These are phyloP conservation scores for Oleoguttula mirabilis DNA, from an alignment of 495 filamentous ascomycete genomes.

Conservation along the genomic window DNA sequence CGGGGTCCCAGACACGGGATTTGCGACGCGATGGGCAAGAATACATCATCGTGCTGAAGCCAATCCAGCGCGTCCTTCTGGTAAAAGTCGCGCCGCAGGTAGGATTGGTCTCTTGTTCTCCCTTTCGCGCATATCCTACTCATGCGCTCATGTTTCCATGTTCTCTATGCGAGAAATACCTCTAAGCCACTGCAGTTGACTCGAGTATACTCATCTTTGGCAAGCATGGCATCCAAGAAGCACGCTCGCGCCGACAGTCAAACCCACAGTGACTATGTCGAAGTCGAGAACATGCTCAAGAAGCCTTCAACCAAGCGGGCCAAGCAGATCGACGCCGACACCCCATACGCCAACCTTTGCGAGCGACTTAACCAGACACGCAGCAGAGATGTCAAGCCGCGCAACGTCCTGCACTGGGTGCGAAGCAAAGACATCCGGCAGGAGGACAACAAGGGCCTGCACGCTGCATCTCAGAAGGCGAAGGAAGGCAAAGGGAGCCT, in stretches of 20 bases:
- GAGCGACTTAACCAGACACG: constrained; percentile 21
- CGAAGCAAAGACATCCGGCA: constrained; percentile 33
- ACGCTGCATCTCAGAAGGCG: constrained; percentile 30
- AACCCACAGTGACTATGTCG: constrained; percentile 14
- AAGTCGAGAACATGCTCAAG: constrained; percentile 24
- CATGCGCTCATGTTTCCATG: background rate
- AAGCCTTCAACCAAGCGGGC: constrained; percentile 35
- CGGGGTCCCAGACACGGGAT: too few species aligned
- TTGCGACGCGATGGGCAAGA: too few species aligned
- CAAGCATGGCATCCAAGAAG: constrained; percentile 16
- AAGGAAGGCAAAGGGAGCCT: constrained; percentile 20
- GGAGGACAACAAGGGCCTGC: constrained; percentile 34
- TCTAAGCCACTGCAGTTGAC: too few species aligned
- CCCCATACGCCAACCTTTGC: constrained; percentile 25
- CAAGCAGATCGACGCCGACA: constrained; percentile 32
- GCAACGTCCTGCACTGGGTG: constrained; percentile 33
- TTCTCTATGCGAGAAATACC: too few species aligned
- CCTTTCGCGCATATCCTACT: background rate
- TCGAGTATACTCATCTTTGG: too few species aligned
- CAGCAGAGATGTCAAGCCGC: constrained; percentile 17
- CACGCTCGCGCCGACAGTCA: constrained; percentile 18
- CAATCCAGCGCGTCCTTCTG: too few species aligned
- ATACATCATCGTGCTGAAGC: too few species aligned
- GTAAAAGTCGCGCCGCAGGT: too few species aligned
- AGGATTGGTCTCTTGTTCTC: too few species aligned